Evolutionary conservation across 2,329 filamentous ascomycete species (phyloP), one percentile per base, ranked within the genome.

Genomic region (Hypoxylon sp.): DNA sequence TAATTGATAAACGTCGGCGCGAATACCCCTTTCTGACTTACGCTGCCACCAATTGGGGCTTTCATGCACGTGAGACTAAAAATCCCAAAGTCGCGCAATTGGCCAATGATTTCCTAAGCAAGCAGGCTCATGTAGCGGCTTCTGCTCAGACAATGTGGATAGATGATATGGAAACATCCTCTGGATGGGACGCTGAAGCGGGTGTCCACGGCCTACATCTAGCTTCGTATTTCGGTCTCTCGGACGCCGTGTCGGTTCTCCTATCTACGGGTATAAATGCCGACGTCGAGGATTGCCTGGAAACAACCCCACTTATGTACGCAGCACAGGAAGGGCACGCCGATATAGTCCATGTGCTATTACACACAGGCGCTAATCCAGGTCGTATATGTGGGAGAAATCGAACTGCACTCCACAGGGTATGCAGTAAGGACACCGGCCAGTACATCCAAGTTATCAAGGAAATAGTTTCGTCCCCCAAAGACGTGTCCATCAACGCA

Each of bases 301-400:
- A 42, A 42, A 42, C 26, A 21, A 42, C 38, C 23, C 38, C 38
- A n/a, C 15, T 42, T 5, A 42, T 42, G 38, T 42, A 42, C n/a
- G 38, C 38, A 9, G 27, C 27, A n/a, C 26, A 42, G 19, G 26
- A 42, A 7, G 38, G 32, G 7, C 32, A 35, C 13, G 32, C 32
- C 11, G 32, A 35, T 9, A 21, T 35, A 35, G 32, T 35, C 3
- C 32, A 21, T 35, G 32, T 35, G 17, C n/a, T 35, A 12, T n/a
- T 35, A 5, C 32, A 35, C 13, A 12, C 32, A 6, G 32, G 32
- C 4, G 32, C 32, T 7, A 21, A 35, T 15, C 17, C 32, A 5
- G 32, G 32, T 11, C 17, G 17, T 5, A 21, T 35, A 5, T 35
- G 32, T 35, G 32, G 17, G 5, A 35, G 32, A 21, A 21, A 21